Conservation (phyloP, 805 yeast species). For the Wickerhamia fluorescens region DNA sequence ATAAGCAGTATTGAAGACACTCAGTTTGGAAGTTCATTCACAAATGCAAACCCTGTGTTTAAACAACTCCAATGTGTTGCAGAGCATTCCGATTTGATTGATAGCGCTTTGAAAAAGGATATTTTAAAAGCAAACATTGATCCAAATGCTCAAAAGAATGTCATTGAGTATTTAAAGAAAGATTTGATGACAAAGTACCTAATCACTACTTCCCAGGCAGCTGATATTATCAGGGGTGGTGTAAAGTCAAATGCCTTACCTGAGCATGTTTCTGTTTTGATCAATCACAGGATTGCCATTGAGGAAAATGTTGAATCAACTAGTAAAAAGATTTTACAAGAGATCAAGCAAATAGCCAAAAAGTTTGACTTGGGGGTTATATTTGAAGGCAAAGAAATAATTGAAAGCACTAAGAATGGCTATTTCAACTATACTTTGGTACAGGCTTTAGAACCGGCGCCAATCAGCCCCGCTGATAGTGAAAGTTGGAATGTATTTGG, state of each 20-base stretch:
- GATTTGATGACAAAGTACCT: conserved; percentile 25
- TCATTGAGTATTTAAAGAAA: conserved; percentile 25
- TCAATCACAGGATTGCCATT: conserved; percentile 42
- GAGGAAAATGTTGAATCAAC: conserved; percentile 33
- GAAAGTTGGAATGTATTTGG: conserved; percentile 29
- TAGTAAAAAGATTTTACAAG: conserved; percentile 22
- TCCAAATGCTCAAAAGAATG: conserved; percentile 27
- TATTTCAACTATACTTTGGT: conserved; percentile 22
- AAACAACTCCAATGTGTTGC: conserved; percentile 41
- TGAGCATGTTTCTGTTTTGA: conserved; percentile 35
- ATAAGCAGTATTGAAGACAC: conserved; percentile 30
- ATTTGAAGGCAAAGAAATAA: conserved; percentile 18
- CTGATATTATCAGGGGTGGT: conserved; percentile 42
- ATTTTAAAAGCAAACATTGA: conserved; percentile 34
- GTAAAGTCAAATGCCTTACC: conserved; percentile 46
- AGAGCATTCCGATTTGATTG: conserved; percentile 32
- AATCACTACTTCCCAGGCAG: conserved; percentile 43
- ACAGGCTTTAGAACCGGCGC: conserved; percentile 30
- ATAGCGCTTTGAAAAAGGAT: conserved; percentile 22
- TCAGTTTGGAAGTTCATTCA: conserved; percentile 31
- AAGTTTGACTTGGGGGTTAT: conserved; percentile 31
- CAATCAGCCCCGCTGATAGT: conserved; percentile 27
- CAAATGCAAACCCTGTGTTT: conserved; percentile 39
- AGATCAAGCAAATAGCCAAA: conserved; percentile 26
- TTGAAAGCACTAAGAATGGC: conserved; percentile 20